These are phyloP conservation scores for Populus euphratica DNA, from an alignment of 345 rosid species.

Conservation along the genomic window DNA sequence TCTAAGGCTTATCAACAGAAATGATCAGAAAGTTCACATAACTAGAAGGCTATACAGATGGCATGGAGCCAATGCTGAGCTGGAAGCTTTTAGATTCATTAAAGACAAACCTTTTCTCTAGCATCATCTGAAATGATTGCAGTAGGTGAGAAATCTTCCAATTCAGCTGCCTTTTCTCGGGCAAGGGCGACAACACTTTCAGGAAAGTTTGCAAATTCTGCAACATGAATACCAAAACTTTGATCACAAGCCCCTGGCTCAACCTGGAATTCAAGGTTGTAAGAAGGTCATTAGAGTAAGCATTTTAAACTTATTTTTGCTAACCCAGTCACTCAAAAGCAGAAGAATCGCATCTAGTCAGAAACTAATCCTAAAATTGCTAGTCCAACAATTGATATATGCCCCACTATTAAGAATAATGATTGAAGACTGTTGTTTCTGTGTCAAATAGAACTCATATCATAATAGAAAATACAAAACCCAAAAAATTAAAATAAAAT, in stretches of 20 bases:
- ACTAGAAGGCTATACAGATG: background rate
- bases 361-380: background rate
- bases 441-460: background rate
- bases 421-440: background rate
- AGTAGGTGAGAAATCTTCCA: conserved; percentile 85
- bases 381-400: background rate
- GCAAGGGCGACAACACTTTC: conserved; percentile 88
- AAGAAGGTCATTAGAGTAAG: conserved; percentile 8
- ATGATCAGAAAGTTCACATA: background rate
- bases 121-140: conserved; percentile 43
- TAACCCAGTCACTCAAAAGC: background rate
- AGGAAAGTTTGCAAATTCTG: conserved; percentile 96
- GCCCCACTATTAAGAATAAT: background rate
- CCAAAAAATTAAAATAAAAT: background rate
- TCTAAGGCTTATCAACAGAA: background rate
- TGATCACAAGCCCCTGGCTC: conserved; percentile 97
- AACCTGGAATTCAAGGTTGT: conserved; percentile 44
- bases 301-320: background rate
- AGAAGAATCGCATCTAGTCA: background rate
- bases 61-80: too few relatives aligned
- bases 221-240: conserved; percentile 98
- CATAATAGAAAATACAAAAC: background rate
- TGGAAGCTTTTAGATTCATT: too few relatives aligned
- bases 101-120: conserved; percentile 37
- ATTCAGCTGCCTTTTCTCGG: conserved; percentile 89